Percentiles rank a stretch among this genome's conserved stretches.
Evolutionary conservation across 805 yeast genomes (phyloP).

Genomic region (Yarrowia deformans): DNA sequence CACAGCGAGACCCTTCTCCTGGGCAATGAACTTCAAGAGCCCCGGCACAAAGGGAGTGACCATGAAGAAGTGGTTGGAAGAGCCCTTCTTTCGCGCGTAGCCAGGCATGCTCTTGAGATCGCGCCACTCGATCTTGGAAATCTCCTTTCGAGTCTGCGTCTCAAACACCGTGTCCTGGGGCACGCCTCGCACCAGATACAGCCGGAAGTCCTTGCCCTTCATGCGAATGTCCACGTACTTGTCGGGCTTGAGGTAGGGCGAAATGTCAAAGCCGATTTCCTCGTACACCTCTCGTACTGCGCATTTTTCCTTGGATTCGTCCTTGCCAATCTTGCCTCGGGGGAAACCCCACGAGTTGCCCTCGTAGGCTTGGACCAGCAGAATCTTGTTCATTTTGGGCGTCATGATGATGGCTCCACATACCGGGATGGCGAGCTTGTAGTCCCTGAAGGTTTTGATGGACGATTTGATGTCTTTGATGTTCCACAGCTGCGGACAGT

Average conservation of each 20-base stretch:
- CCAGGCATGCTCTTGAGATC: slow-evolving; percentile 49
- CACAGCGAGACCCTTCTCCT: slow-evolving; percentile 45
- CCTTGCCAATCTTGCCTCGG: slow-evolving; percentile 93
- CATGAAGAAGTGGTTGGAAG: slow-evolving; percentile 47
- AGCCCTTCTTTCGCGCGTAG: slow-evolving; percentile 43
- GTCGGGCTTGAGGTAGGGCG: slow-evolving; percentile 68
- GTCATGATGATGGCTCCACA: slow-evolving; percentile 93
- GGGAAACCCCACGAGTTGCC: slow-evolving; percentile 91
- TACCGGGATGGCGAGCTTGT: slow-evolving; percentile 91
- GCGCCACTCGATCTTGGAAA: slow-evolving; percentile 80
- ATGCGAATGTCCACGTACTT: slow-evolving; percentile 83
- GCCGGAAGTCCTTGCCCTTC: slow-evolving; percentile 82
- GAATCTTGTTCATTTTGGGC: slow-evolving; percentile 67
- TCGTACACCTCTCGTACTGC: slow-evolving; percentile 91
- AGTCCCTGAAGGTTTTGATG: slow-evolving; percentile 75
- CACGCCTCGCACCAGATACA: slow-evolving; percentile 76
- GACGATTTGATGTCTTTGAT: slow-evolving; percentile 61
- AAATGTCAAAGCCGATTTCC: slow-evolving; percentile 90
- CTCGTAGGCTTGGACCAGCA: slow-evolving; percentile 86
- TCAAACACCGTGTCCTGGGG: slow-evolving; percentile 77
- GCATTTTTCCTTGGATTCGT: slow-evolving; percentile 85
- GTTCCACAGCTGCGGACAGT: slow-evolving; percentile 58
- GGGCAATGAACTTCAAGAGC: slow-evolving; percentile 48
- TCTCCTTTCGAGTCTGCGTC: slow-evolving; percentile 89
- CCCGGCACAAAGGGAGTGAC: slow-evolving; percentile 52